Evolutionary conservation across 345 rosid species (phyloP).

Genomic region (Aegle marmelos): DNA sequence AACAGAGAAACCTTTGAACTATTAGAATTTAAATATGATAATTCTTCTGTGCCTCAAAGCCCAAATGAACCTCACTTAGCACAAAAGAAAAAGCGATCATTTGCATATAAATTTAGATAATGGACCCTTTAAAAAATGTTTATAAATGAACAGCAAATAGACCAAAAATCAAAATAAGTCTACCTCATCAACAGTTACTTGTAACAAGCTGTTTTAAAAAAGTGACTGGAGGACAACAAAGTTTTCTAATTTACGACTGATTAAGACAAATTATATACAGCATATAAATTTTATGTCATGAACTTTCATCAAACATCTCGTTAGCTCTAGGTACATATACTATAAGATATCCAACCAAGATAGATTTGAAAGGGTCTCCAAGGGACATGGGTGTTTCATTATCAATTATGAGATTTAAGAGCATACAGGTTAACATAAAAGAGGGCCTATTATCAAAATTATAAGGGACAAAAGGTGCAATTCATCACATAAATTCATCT

Average conservation of each 20-base stretch:
- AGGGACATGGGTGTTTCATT: neutral
- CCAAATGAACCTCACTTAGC: neutral
- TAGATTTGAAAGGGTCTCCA: neutral
- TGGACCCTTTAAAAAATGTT: too few species aligned
- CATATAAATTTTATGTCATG: neutral
- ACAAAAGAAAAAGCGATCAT: neutral
- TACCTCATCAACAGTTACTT: neutral
- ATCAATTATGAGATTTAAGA: neutral
- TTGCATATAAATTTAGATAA: too few species aligned
- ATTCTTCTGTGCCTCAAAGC: neutral
- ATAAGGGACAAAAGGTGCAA: neutral
- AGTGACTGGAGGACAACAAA: neutral
- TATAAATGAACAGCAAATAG: neutral
- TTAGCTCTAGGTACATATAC: neutral
- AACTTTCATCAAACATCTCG: neutral
- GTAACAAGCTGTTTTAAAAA: neutral
- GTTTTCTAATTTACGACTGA: neutral
- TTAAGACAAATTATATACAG: too few species aligned
- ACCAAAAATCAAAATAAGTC: neutral
- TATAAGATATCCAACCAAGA: neutral
- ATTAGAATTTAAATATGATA: neutral
- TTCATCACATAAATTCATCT: too few species aligned
- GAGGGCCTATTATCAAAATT: neutral
- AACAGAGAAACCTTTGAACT: neutral
- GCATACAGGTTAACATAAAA: neutral